Percentiles rank a stretch among this genome's conserved stretches.
Conservation (phyloP, 2,329 filamentous ascomycete species). For the Aotearoamyces nothofagi region DNA sequence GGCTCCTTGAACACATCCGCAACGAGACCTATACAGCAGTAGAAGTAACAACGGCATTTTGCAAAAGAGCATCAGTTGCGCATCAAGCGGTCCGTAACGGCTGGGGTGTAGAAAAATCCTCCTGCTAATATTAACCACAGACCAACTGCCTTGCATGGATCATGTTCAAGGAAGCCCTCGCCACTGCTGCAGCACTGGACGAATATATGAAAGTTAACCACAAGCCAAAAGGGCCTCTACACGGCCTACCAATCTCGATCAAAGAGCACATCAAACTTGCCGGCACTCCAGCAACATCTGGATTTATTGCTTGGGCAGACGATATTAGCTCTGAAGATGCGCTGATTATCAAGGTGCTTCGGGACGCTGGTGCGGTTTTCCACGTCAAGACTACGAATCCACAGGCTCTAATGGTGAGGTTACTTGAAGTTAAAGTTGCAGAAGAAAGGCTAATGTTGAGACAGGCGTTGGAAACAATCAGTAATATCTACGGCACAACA, state of each 20-base stretch:
- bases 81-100: conserved; percentile 4
- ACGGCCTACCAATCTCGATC: conserved; percentile 1
- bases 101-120: too few relatives aligned
- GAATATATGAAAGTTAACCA: not conserved
- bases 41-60: conserved; percentile 8
- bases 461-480: conserved; percentile 28
- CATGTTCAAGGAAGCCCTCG: not conserved
- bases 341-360: conserved; percentile 22
- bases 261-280: too few relatives aligned
- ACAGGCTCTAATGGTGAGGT: conserved; percentile 29
- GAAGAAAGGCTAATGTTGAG: not conserved
- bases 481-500: conserved; percentile 29
- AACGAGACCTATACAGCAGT: conserved; percentile 10
- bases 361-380: conserved; percentile 30
- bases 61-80: conserved; percentile 1
- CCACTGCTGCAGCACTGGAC: not conserved
- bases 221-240: not conserved
- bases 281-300: conserved; percentile 31
- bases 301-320: conserved; percentile 37
- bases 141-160: not conserved
- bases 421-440: too few relatives aligned
- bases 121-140: not conserved
- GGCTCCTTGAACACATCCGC: conserved; percentile 21
- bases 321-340: conserved; percentile 25
- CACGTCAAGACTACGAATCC: conserved; percentile 33